Percentiles rank a stretch among this genome's conserved stretches.
These are phyloP conservation scores for Linum usitatissimum DNA, from an alignment of 345 rosid genomes.

Conservation along the genomic window DNA sequence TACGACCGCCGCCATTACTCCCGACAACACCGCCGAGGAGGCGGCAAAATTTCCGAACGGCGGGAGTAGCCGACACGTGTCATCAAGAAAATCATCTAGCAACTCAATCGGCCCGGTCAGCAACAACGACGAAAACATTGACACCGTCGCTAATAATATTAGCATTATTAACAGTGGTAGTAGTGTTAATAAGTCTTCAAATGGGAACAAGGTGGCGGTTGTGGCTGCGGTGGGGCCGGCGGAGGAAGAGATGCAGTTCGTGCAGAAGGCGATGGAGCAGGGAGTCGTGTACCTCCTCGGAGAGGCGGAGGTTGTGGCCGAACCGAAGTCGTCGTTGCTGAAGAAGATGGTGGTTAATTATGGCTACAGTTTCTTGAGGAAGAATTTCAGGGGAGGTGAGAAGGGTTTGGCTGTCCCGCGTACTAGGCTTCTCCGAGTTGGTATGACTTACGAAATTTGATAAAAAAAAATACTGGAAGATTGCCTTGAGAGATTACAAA, in stretches of 20 bases:
- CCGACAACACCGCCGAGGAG: background rate
- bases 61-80: slow-evolving; percentile 29
- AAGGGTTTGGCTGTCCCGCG: slow-evolving; percentile 50
- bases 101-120: slow-evolving; percentile 20
- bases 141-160: slow-evolving; percentile 12
- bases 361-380: slow-evolving; percentile 44
- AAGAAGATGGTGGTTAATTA: slow-evolving; percentile 57
- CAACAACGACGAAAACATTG: slow-evolving; percentile 38
- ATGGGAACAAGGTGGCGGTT: background rate
- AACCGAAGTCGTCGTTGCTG: slow-evolving; percentile 32
- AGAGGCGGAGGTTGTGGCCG: slow-evolving; percentile 50
- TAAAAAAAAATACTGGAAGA: too few species aligned
- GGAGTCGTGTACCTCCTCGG: slow-evolving; percentile 62
- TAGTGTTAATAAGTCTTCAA: background rate
- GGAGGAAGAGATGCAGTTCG: slow-evolving; percentile 46
- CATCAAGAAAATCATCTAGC: slow-evolving; percentile 11
- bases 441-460: slow-evolving; percentile 81
- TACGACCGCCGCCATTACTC: background rate
- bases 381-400: slow-evolving; percentile 50
- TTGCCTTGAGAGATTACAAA: too few species aligned
- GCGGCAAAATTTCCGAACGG: slow-evolving; percentile 6
- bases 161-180: background rate
- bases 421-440: slow-evolving; percentile 52
- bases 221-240: background rate
- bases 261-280: slow-evolving; percentile 45